phyloP scores from a whole-genome alignment of 768 basidiomycete species.

The Coprinopsis sp. region DNA sequence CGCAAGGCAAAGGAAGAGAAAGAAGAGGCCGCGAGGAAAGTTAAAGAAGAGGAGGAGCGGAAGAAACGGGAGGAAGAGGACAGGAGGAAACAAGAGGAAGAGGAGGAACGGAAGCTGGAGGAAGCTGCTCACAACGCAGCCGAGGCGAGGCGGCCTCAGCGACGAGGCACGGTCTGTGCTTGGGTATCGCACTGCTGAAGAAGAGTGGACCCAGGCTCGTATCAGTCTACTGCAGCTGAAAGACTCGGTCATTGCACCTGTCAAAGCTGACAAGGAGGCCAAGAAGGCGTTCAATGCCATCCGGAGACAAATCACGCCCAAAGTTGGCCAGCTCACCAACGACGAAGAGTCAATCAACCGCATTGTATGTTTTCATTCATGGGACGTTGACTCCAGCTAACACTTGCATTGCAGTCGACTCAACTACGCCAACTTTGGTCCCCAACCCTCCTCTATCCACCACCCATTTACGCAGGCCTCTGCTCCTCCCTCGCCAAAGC shows the following conservation, averaged over 20 bases:
- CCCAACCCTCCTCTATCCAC: conserved; percentile 27
- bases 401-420: conserved; percentile 26
- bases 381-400: conserved; percentile 1
- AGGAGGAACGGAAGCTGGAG: conserved; percentile 29
- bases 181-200: conserved; percentile 50
- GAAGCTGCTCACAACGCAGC: conserved; percentile 28
- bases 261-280: conserved; percentile 52
- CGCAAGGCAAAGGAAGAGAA: conserved; percentile 45
- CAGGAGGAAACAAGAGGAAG: conserved; percentile 34
- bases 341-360: conserved; percentile 54
- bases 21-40: too few species aligned
- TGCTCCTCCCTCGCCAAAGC: conserved; percentile 87
- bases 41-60: conserved; percentile 41
- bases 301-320: conserved; percentile 79
- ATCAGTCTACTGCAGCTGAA: conserved; percentile 56
- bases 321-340: conserved; percentile 83
- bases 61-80: conserved; percentile 40
- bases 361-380: conserved; percentile 47
- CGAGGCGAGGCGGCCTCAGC: conserved; percentile 24
- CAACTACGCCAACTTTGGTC: conserved; percentile 34
- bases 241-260: conserved; percentile 51
- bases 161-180: conserved; percentile 25
- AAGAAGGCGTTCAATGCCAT: conserved; percentile 62
- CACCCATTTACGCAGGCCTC: conserved; percentile 62
- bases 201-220: conserved; percentile 64